These are phyloP conservation scores for Vitis hybrid DNA, from an alignment of 177 flowering plant species.

Conservation along the genomic window DNA sequence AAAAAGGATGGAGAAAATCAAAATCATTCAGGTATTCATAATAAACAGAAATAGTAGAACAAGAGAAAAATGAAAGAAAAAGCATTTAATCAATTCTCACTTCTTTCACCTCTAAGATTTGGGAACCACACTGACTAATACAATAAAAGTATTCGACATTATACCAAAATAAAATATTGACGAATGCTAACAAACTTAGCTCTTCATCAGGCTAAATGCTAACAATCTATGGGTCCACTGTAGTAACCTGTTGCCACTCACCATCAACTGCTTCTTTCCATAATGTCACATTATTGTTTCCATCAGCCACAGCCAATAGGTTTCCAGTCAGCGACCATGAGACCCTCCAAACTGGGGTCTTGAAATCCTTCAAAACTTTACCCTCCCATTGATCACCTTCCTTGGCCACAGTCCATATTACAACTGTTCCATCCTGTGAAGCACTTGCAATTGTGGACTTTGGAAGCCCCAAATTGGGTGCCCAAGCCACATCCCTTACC, in stretches of 20 bases:
- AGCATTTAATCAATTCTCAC: not conserved
- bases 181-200: not conserved
- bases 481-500: constrained; percentile 69
- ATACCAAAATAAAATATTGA: not conserved
- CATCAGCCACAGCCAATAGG: constrained; percentile 63
- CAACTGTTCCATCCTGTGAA: constrained; percentile 58
- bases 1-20: not conserved
- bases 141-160: not conserved
- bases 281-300: constrained; percentile 52
- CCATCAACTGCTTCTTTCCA: constrained; percentile 69
- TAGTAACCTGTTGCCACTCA: constrained; percentile 61
- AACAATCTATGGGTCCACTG: constrained; percentile 38
- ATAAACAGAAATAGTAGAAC: not conserved
- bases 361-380: constrained; percentile 50
- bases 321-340: constrained; percentile 66
- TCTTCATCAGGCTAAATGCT: not conserved
- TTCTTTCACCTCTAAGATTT: not conserved
- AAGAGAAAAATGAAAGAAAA: not conserved
- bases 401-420: constrained; percentile 55
- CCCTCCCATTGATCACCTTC: constrained; percentile 65
- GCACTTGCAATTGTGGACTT: constrained; percentile 61
- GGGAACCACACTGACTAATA: not conserved
- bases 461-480: constrained; percentile 61
- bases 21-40: not conserved
- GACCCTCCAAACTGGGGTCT: constrained; percentile 59